phyloP scores from a whole-genome alignment of 2,329 filamentous ascomycete genomes.

The Xylariaceae sp. region DNA sequence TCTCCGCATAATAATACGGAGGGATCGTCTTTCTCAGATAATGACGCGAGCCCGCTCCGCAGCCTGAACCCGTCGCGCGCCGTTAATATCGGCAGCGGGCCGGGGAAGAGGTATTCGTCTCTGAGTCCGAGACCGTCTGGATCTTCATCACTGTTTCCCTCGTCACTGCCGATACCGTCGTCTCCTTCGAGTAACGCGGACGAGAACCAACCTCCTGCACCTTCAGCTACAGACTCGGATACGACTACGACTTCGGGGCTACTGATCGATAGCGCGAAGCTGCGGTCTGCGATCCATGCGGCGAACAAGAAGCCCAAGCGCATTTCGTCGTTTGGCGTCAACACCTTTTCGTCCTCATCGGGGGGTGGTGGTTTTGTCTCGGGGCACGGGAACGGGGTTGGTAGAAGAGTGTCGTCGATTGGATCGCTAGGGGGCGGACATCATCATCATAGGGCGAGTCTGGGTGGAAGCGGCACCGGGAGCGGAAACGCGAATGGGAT shows the following conservation, averaged over 20 bases:
- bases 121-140: conserved; percentile 25
- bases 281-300: conserved; percentile 51
- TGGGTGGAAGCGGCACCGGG: too few relatives aligned
- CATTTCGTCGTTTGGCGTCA: conserved; percentile 36
- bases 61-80: conserved; percentile 45
- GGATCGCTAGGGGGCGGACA: conserved; percentile 33
- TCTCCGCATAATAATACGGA: conserved; percentile 58
- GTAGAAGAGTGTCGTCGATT: conserved; percentile 42
- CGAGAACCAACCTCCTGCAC: conserved; percentile 48
- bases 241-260: too few relatives aligned
- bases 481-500: conserved; percentile 53
- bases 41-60: conserved; percentile 47
- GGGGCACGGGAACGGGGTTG: too few relatives aligned
- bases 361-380: too few relatives aligned
- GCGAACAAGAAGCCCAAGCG: conserved; percentile 43
- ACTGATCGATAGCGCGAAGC: conserved; percentile 48
- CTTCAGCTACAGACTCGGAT: conserved; percentile 51
- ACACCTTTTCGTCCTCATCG: too few relatives aligned
- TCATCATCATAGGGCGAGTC: too few relatives aligned
- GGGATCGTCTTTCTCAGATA: conserved; percentile 48
- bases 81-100: conserved; percentile 46
- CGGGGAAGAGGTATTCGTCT: conserved; percentile 33
- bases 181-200: conserved; percentile 43
- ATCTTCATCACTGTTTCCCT: conserved; percentile 13
- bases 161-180: conserved; percentile 27